Conservation (phyloP, 108 stramenopile genomes). For the Cyclotella distinguenda region DNA sequence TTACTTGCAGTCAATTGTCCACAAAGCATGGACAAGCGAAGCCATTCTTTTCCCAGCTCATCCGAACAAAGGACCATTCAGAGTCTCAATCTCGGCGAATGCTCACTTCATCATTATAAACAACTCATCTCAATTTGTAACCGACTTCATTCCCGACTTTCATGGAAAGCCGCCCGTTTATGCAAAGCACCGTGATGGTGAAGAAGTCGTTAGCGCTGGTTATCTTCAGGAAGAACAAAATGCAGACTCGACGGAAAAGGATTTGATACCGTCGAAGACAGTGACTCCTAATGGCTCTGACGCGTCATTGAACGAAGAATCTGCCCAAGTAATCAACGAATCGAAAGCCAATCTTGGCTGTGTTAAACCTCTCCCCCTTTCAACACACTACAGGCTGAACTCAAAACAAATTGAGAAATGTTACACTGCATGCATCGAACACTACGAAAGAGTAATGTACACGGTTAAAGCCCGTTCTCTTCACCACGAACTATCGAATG, state of each 20-base stretch:
- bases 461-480: slow-evolving; percentile 80
- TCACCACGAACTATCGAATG: slow-evolving; percentile 74
- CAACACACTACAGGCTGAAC: slow-evolving; percentile 60
- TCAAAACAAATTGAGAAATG: slow-evolving; percentile 65
- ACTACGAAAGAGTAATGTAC: slow-evolving; percentile 82
- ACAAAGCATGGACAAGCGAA: too few relatives aligned
- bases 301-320: slow-evolving; percentile 14
- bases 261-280: slow-evolving; percentile 1
- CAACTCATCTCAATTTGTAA: too few relatives aligned
- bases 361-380: slow-evolving; percentile 17
- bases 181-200: too few relatives aligned
- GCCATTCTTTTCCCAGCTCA: too few relatives aligned
- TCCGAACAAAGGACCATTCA: too few relatives aligned
- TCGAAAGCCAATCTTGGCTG: neutral
- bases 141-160: too few relatives aligned
- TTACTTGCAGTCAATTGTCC: too few relatives aligned
- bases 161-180: too few relatives aligned
- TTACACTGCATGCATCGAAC: slow-evolving; percentile 68
- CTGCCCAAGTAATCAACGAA: neutral
- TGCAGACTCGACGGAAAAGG: neutral
- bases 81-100: too few relatives aligned
- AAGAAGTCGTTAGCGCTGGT: too few relatives aligned
- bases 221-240: neutral
- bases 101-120: too few relatives aligned
- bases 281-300: slow-evolving; percentile 35